These are phyloP conservation scores for Stellera chamaejasme DNA, from an alignment of 345 rosid species.

Conservation along the genomic window DNA sequence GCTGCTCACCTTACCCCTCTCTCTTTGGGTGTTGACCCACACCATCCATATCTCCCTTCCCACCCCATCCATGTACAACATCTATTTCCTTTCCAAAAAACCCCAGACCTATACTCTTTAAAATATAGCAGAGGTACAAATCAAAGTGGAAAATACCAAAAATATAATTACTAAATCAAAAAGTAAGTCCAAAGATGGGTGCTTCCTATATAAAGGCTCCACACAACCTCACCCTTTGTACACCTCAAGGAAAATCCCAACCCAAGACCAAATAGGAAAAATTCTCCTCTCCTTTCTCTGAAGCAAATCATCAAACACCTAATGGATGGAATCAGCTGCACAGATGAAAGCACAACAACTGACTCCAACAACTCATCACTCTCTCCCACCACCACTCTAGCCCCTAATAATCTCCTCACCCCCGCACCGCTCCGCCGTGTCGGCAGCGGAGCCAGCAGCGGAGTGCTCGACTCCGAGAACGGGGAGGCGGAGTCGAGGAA, in stretches of 20 bases:
- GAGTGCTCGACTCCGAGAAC: conserved; percentile 46
- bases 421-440: conserved; percentile 29
- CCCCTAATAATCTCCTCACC: conserved; percentile 6
- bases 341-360: conserved; percentile 45
- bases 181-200: neutral
- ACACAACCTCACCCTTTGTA: conserved; percentile 8
- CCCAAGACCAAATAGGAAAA: neutral
- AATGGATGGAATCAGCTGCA: conserved; percentile 44
- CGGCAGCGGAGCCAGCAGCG: conserved; percentile 47
- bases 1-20: neutral
- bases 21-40: conserved; percentile 21
- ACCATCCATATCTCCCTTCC: conserved; percentile 18
- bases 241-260: conserved; percentile 4
- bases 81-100: neutral
- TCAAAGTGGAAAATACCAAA: neutral
- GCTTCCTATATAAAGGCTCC: conserved; percentile 7
- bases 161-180: neutral
- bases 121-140: neutral
- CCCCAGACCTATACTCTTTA: neutral
- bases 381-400: conserved; percentile 17
- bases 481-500: conserved; percentile 80
- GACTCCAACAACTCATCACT: conserved; percentile 30
- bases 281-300: neutral
- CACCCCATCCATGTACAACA: neutral
- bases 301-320: neutral